These are phyloP conservation scores for Chernovozyma aurita DNA, from an alignment of 1,139 yeast species.

Conservation along the genomic window DNA sequence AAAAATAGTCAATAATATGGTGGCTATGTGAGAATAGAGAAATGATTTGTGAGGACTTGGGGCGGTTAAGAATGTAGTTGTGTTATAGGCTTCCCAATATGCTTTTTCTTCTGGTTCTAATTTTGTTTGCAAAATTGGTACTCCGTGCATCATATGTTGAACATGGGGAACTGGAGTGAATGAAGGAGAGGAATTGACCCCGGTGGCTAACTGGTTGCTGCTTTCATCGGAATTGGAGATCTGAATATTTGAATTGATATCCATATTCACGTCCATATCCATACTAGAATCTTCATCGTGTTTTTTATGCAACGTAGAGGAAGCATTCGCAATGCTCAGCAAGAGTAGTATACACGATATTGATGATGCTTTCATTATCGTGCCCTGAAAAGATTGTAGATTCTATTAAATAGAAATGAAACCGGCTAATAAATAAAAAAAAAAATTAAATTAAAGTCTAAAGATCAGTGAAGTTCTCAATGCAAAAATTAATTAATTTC, in stretches of 20 bases:
- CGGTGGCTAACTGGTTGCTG: no score
- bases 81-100: constrained; percentile 77
- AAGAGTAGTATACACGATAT: neutral
- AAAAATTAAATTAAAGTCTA: no score
- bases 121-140: constrained; percentile 67
- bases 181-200: no score
- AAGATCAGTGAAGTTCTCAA: no score
- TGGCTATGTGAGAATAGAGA: constrained; percentile 52
- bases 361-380: neutral
- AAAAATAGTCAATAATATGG: constrained; percentile 44
- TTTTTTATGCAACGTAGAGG: no score
- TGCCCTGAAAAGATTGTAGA: neutral
- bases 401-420: no score
- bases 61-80: constrained; percentile 73
- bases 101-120: constrained; percentile 67
- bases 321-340: no score
- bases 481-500: no score
- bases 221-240: neutral
- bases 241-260: neutral
- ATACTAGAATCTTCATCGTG: no score
- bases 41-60: constrained; percentile 39
- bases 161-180: constrained; percentile 47
- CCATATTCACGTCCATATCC: constrained; percentile 2
- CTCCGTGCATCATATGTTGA: constrained; percentile 58
- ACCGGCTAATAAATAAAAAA: no score